Conservation (phyloP, 345 rosid genomes). For the Hibiscus syriacus region DNA sequence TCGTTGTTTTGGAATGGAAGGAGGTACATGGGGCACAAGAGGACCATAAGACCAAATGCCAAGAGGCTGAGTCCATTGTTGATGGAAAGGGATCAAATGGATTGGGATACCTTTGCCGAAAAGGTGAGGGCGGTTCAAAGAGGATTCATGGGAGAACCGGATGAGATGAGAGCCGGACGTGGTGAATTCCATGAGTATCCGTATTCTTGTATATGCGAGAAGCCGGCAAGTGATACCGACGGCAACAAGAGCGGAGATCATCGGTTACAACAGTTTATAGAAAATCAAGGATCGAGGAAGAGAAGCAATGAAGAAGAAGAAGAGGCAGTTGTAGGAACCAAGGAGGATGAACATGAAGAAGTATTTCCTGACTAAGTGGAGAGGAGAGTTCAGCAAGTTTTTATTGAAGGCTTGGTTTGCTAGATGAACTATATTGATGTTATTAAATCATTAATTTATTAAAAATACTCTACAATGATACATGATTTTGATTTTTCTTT, state of each 20-base stretch:
- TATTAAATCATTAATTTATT: no score
- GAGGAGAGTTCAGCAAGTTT: no score
- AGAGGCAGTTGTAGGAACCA: slow-evolving; percentile 15
- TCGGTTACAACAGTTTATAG: slow-evolving; percentile 1
- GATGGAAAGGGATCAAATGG: slow-evolving; percentile 57
- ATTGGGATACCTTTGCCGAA: slow-evolving; percentile 69
- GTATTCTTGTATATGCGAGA: slow-evolving; percentile 69
- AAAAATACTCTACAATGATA: no score
- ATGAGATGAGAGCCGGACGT: slow-evolving; percentile 74
- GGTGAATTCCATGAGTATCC: slow-evolving; percentile 93
- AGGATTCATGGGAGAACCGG: slow-evolving; percentile 98
- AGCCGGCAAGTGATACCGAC: not conserved
- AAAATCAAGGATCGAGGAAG: slow-evolving; percentile 22
- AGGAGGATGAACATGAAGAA: slow-evolving; percentile 23
- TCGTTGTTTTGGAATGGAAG: slow-evolving; percentile 26
- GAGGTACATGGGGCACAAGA: slow-evolving; percentile 94
- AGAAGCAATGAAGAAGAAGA: slow-evolving; percentile 19
- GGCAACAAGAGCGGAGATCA: not conserved
- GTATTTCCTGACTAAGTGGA: not conserved
- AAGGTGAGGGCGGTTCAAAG: slow-evolving; percentile 80
- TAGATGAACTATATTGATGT: no score
- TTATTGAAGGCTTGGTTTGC: no score
- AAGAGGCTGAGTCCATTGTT: slow-evolving; percentile 77
- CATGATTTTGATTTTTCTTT: no score
- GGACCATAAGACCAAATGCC: slow-evolving; percentile 92